Conservation (phyloP, 176 grass and related monocot species). For the Saccharum spontaneum region DNA sequence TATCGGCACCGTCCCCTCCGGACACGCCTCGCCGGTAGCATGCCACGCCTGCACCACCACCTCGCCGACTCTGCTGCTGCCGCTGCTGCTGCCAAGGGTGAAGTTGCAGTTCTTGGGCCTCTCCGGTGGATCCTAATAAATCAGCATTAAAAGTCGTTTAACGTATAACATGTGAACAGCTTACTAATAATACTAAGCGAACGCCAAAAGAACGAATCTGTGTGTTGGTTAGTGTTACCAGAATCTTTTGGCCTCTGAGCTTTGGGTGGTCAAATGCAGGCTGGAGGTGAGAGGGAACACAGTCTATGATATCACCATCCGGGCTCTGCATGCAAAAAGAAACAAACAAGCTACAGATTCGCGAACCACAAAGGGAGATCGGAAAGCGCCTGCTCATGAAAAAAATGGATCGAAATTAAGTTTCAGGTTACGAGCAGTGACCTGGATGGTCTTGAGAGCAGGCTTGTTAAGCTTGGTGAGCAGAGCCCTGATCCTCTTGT, state of each 20-base stretch:
- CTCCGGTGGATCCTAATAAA: slow-evolving; percentile 60
- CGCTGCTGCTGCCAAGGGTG: neutral
- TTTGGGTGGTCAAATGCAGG: slow-evolving; percentile 70
- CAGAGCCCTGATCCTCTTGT: slow-evolving; percentile 51
- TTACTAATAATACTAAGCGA: neutral
- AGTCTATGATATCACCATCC: slow-evolving; percentile 76
- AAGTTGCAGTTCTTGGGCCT: slow-evolving; percentile 58
- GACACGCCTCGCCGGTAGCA: slow-evolving; percentile 56
- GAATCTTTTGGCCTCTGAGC: slow-evolving; percentile 48
- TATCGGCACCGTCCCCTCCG: slow-evolving; percentile 61
- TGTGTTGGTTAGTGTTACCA: slow-evolving; percentile 25
- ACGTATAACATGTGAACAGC: neutral
- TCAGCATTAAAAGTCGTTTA: neutral
- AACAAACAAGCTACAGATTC: neutral
- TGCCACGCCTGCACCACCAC: slow-evolving; percentile 58
- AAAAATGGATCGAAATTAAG: neutral
- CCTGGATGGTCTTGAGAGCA: slow-evolving; percentile 74
- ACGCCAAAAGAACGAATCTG: neutral
- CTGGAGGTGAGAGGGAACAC: slow-evolving; percentile 67
- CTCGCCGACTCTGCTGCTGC: neutral
- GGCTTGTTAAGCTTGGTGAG: slow-evolving; percentile 75
- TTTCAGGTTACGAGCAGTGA: neutral
- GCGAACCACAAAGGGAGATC: neutral
- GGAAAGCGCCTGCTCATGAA: neutral
- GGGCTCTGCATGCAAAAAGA: slow-evolving; percentile 53